Evolutionary conservation across 345 rosid species (phyloP).

Genomic region (Eucalyptus sp.): DNA sequence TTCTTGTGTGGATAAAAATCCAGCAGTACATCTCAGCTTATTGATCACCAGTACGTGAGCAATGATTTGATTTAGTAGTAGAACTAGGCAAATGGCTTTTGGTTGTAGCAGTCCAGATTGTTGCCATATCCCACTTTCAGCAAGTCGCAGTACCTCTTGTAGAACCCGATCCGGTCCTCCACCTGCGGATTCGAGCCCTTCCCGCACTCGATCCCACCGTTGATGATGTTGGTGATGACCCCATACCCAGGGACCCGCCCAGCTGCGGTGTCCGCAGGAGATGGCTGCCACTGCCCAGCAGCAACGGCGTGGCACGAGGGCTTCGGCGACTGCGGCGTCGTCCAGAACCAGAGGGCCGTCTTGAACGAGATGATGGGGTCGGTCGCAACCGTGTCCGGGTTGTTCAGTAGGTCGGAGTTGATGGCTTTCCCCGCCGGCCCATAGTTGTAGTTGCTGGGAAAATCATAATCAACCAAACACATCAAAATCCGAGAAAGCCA

Average conservation of each 20-base stretch:
- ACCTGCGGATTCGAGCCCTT: neutral
- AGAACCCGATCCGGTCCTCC: slow-evolving; percentile 3
- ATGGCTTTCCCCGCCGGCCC: slow-evolving; percentile 3
- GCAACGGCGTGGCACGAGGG: slow-evolving; percentile 7
- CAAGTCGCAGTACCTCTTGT: slow-evolving; percentile 3
- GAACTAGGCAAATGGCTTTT: neutral
- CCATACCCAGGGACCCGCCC: slow-evolving; percentile 4
- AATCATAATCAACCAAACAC: neutral
- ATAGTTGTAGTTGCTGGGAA: slow-evolving; percentile 6
- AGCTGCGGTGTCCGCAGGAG: neutral
- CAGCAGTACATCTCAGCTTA: neutral
- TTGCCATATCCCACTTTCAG: neutral
- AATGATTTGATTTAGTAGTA: neutral
- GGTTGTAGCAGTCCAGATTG: slow-evolving; percentile 1
- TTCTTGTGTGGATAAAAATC: neutral
- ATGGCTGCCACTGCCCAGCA: neutral
- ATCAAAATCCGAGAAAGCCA: neutral
- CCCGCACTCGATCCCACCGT: slow-evolving; percentile 4
- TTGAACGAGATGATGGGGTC: slow-evolving; percentile 2
- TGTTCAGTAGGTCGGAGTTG: neutral
- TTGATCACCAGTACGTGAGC: neutral
- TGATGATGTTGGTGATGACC: slow-evolving; percentile 6
- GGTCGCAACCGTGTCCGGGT: neutral
- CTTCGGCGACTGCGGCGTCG: neutral
- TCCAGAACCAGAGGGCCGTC: slow-evolving; percentile 14